Evolutionary conservation across 164 flowering plant species (phyloP).

Genomic region (Chloranthus sessilifolius): DNA sequence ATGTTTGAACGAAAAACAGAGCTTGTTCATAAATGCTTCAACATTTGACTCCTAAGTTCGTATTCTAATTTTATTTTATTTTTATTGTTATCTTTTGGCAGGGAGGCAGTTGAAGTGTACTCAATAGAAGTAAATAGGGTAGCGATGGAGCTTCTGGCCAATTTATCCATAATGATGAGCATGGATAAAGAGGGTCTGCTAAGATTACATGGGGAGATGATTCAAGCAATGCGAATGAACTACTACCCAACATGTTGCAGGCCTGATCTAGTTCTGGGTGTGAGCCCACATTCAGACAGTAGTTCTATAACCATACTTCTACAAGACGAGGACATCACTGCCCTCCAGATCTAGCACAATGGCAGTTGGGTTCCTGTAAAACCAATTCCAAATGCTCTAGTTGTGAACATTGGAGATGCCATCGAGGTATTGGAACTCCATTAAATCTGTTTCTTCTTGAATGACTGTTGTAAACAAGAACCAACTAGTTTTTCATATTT

Average conservation of each 20-base stretch:
- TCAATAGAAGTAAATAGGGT: slow-evolving; percentile 17
- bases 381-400: slow-evolving; percentile 27
- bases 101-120: slow-evolving; percentile 26
- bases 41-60: background rate
- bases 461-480: too few species aligned
- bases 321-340: slow-evolving; percentile 25
- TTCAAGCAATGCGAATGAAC: slow-evolving; percentile 24
- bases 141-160: slow-evolving; percentile 12
- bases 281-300: slow-evolving; percentile 28
- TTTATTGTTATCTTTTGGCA: slow-evolving; percentile 13
- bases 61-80: background rate
- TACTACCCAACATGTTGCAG: slow-evolving; percentile 29
- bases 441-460: background rate
- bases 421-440: slow-evolving; percentile 21
- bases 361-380: slow-evolving; percentile 19
- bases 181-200: slow-evolving; percentile 14
- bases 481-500: too few species aligned
- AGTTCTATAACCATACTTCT: slow-evolving; percentile 22
- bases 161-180: slow-evolving; percentile 17
- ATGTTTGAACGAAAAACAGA: too few species aligned
- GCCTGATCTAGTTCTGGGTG: slow-evolving; percentile 24
- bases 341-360: slow-evolving; percentile 23
- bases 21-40: too few species aligned
- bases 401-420: slow-evolving; percentile 27
- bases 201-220: slow-evolving; percentile 14